Evolutionary conservation across 2,329 filamentous ascomycete species (phyloP).

Genomic region (Fusarium praegraminearum): DNA sequence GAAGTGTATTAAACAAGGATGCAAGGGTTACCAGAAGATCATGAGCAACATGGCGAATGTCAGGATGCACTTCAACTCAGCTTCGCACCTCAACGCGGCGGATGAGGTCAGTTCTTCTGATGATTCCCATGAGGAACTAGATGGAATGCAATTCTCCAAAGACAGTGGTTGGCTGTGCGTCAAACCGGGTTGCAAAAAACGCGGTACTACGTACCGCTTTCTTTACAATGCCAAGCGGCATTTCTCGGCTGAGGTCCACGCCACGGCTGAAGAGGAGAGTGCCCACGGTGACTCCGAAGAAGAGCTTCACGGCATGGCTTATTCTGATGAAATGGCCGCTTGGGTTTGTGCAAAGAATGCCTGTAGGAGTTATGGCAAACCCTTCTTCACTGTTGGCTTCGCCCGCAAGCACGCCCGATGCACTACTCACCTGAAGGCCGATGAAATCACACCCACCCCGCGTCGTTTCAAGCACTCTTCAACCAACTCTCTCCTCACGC

Average conservation of each 20-base stretch:
- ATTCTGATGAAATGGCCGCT: neutral
- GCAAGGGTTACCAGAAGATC: slow-evolving; percentile 11
- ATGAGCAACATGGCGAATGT: slow-evolving; percentile 2
- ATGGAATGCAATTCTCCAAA: slow-evolving; percentile 1
- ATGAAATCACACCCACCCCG: slow-evolving; percentile 8
- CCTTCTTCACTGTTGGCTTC: neutral
- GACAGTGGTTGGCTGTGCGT: neutral
- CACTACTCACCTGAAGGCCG: slow-evolving; percentile 1
- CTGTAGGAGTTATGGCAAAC: neutral
- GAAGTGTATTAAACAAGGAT: slow-evolving; percentile 29
- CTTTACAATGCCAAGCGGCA: neutral
- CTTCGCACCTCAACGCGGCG: slow-evolving; percentile 9
- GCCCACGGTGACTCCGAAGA: neutral
- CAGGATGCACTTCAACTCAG: slow-evolving; percentile 8
- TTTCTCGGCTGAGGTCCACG: neutral
- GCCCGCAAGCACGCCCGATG: neutral
- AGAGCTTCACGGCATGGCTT: neutral
- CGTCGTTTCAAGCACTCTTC: neutral
- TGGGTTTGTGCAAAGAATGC: slow-evolving; percentile 9
- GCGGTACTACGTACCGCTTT: neutral
- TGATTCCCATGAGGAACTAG: slow-evolving; percentile 1
- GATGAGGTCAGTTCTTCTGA: slow-evolving; percentile 10
- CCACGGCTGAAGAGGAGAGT: neutral
- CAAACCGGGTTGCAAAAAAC: slow-evolving; percentile 6
- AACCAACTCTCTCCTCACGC: neutral